Conservation (phyloP, 192 early-diverging fungal genomes). For the Cetraspora pellucida region DNA sequence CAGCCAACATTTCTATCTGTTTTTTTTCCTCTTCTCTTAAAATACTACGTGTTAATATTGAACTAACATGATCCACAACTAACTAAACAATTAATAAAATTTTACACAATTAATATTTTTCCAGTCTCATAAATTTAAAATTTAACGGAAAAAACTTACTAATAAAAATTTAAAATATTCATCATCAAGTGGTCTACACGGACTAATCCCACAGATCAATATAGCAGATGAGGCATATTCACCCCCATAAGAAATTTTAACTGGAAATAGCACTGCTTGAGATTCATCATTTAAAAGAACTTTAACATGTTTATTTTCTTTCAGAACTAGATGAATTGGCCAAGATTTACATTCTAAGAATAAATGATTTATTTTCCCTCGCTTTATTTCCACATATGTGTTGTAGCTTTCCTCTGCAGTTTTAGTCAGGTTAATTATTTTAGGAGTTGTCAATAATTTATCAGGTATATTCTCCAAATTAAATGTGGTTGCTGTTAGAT, state of each 20-base stretch:
- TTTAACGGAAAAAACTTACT: constrained; percentile 3
- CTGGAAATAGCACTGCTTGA: constrained; percentile 6
- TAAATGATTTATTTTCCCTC: not conserved
- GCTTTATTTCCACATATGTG: not conserved
- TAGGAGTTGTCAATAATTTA: not conserved
- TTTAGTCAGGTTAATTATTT: too few relatives aligned
- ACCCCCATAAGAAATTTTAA: not conserved
- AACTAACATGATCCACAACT: constrained; percentile 40
- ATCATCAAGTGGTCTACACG: not conserved
- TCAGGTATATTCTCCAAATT: not conserved
- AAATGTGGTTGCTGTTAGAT: constrained; percentile 7
- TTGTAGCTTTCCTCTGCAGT: not conserved
- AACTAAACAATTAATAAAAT: constrained; percentile 19
- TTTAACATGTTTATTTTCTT: not conserved
- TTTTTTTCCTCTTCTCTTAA: constrained; percentile 45
- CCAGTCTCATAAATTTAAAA: too few relatives aligned
- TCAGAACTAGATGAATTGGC: not conserved
- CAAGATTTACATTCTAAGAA: not conserved
- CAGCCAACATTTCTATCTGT: constrained; percentile 38
- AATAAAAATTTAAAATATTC: constrained; percentile 38
- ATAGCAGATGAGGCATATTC: not conserved
- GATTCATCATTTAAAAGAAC: not conserved
- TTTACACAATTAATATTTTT: too few relatives aligned
- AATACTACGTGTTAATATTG: constrained; percentile 37
- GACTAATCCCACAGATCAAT: constrained; percentile 16